phyloP scores from a whole-genome alignment of 306 rosid species.

The Benincasa hispida region DNA sequence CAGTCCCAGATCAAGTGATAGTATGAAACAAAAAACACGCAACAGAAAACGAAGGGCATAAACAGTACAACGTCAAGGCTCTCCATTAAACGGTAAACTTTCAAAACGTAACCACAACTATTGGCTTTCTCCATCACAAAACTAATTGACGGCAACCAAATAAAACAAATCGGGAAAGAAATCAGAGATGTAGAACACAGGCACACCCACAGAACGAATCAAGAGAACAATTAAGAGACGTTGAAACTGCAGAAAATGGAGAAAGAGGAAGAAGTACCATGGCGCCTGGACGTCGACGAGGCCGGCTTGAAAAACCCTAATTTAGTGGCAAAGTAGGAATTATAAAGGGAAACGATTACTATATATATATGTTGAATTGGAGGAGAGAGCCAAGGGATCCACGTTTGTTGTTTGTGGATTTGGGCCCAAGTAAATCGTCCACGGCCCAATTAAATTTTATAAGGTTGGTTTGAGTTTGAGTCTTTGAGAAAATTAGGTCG shows the following conservation, averaged over 20 bases:
- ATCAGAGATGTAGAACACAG: not conserved
- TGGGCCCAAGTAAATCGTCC: not conserved
- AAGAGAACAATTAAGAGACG: not conserved
- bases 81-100: not conserved
- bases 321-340: not conserved
- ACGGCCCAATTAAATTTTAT: not conserved
- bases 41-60: not conserved
- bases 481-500: no score
- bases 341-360: not conserved
- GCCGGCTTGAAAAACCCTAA: not conserved
- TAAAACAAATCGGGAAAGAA: not conserved
- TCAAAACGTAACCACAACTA: not conserved
- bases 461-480: no score
- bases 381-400: not conserved
- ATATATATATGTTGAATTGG: not conserved
- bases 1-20: not conserved
- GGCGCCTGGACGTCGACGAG: not conserved
- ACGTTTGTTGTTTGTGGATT: not conserved
- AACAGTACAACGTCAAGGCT: not conserved
- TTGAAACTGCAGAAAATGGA: not conserved
- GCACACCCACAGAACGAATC: not conserved
- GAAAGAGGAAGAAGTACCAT: not conserved
- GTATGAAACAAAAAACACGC: not conserved
- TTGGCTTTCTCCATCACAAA: not conserved
- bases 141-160: not conserved